These are phyloP conservation scores for Acaromyces ingoldii DNA, from an alignment of 1,284 basidiomycete genomes.

Conservation along the genomic window DNA sequence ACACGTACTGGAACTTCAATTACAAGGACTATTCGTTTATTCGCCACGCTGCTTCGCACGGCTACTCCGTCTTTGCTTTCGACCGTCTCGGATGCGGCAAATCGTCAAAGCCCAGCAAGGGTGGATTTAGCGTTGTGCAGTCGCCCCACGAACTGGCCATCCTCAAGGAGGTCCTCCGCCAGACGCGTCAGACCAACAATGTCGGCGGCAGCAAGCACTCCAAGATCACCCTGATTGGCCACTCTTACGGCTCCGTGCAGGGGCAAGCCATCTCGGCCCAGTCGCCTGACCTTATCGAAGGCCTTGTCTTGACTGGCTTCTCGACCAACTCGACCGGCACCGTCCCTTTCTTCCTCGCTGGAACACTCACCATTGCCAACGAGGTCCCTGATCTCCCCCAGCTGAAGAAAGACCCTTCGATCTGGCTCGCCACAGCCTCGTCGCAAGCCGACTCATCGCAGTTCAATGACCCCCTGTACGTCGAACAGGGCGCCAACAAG, in stretches of 20 bases:
- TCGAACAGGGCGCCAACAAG: slow-evolving; percentile 37
- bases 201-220: slow-evolving; percentile 18
- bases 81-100: slow-evolving; percentile 51
- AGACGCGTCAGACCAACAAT: slow-evolving; percentile 26
- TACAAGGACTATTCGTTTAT: slow-evolving; percentile 21
- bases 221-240: slow-evolving; percentile 34
- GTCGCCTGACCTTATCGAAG: slow-evolving; percentile 44
- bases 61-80: slow-evolving; percentile 42
- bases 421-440: slow-evolving; percentile 38
- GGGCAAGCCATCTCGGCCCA: slow-evolving; percentile 34
- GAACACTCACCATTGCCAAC: slow-evolving; percentile 45
- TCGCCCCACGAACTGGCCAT: slow-evolving; percentile 51
- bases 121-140: slow-evolving; percentile 48
- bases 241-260: slow-evolving; percentile 28
- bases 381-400: slow-evolving; percentile 29
- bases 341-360: slow-evolving; percentile 34
- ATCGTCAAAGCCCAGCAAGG: slow-evolving; percentile 36
- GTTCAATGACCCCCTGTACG: slow-evolving; percentile 54
- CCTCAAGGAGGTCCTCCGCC: slow-evolving; percentile 39
- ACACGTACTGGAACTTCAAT: slow-evolving; percentile 26
- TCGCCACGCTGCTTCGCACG: slow-evolving; percentile 25
- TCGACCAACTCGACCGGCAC: slow-evolving; percentile 32
- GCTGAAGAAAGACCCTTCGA: slow-evolving; percentile 14
- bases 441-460: slow-evolving; percentile 47
- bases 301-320: slow-evolving; percentile 50